A percentile compares a stretch with the other conserved stretches of the same genome.
Evolutionary conservation across 129 eudicot species (phyloP).

Genomic region (Helianthus tuberosus): DNA sequence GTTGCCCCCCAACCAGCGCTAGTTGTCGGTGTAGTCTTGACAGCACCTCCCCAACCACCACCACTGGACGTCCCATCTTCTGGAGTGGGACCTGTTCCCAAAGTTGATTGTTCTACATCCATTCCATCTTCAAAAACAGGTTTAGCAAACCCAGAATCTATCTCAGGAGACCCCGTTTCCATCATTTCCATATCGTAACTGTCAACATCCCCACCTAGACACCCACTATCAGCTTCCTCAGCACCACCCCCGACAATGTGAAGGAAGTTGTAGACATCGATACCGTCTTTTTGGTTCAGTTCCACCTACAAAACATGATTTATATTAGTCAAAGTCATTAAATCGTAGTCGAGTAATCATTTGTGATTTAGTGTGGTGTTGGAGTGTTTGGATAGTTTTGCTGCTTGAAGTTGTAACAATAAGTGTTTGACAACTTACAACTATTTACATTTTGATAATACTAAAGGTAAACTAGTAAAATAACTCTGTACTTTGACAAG

Average conservation of each 20-base stretch:
- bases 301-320: conserved; percentile 52
- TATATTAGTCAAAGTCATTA: neutral
- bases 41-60: conserved; percentile 38
- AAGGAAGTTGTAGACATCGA: conserved; percentile 78
- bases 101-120: conserved; percentile 38
- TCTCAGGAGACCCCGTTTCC: conserved; percentile 65
- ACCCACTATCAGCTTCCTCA: conserved; percentile 42
- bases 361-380: conserved; percentile 4
- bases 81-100: conserved; percentile 34
- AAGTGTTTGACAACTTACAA: neutral
- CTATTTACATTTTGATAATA: neutral
- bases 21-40: neutral
- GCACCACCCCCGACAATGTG: conserved; percentile 56
- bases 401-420: no score
- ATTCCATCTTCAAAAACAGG: conserved; percentile 71
- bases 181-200: conserved; percentile 38
- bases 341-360: conserved; percentile 8
- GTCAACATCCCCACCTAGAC: conserved; percentile 63
- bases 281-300: conserved; percentile 46
- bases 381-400: no score
- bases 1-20: conserved; percentile 22
- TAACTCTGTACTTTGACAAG: neutral
- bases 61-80: conserved; percentile 23
- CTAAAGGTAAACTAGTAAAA: neutral
- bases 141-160: conserved; percentile 46